Evolutionary conservation across 345 rosid species (phyloP), one percentile per base, ranked within the genome.

Genomic region (Firmiana major): DNA sequence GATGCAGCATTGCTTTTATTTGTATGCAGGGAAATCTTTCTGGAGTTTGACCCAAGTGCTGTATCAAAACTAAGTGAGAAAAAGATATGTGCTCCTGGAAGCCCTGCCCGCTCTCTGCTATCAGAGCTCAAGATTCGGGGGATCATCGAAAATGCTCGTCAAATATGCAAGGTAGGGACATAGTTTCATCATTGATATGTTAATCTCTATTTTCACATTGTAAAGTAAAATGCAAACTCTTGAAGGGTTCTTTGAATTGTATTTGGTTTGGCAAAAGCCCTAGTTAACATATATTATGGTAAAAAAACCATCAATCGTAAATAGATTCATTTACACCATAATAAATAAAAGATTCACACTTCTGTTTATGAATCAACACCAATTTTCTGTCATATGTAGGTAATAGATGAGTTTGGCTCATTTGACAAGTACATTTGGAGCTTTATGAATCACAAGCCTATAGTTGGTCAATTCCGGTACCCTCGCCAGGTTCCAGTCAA

Each of bases 351-450:
- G 43, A 49, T 49, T 70, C 42, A 28, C 40, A 4, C 13, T 19
- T 42, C 9, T 53, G 53, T 31, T 58, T 16, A 15, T 53, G 0
- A 51, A n/a, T 66, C 5, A 74, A 19, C 31, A 1, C 17, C 13
- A 43, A 46, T 8, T 63, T 67, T 46, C 6, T 62, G 78, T 6
- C 15, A 21, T 71, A 45, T 77, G 45, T 88, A 93, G 98, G 85
- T 91, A 68, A 81, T 79, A 66, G 86, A 80, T 55, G 97, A 90
- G 77, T 91, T 87, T 42, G 94, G 94, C 49, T 91, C 98, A 28
- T 90, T 93, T 77, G 85, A 90, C 85, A 91, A 86, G 79, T 93
- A 91, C 81, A 87, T 93, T 21, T 93, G 98, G 98, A 89, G 84
- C 89, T 93, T 93, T 21, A 87, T 91, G 78, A 91, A 86, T 86